phyloP scores from a whole-genome alignment of 257 asterid species.

The Solanum pennellii region DNA sequence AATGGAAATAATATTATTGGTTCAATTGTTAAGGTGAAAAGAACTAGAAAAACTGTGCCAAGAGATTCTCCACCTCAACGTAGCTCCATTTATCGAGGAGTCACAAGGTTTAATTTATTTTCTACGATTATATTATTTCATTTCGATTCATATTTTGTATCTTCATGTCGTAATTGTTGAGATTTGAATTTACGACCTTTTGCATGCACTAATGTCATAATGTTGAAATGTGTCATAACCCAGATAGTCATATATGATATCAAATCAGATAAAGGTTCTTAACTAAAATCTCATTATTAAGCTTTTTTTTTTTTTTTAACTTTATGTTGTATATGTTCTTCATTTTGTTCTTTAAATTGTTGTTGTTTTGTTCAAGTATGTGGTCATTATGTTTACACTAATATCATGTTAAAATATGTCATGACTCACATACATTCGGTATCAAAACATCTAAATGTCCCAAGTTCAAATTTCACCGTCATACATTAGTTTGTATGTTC shows the following conservation, averaged over 20 bases:
- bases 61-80: constrained; percentile 84
- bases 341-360: neutral
- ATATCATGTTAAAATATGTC: neutral
- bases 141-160: neutral
- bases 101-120: constrained; percentile 41
- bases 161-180: no score
- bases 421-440: accelerated
- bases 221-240: neutral
- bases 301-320: no score
- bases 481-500: neutral
- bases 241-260: accelerated
- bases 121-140: neutral
- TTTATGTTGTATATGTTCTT: neutral
- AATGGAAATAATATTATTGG: constrained; percentile 1
- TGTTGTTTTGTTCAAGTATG: neutral
- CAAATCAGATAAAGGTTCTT: accelerated
- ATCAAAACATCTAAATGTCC: no score
- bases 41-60: constrained; percentile 76
- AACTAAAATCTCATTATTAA: no score
- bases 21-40: constrained; percentile 35
- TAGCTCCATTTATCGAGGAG: constrained; percentile 73
- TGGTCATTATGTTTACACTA: neutral
- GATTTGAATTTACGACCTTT: neutral
- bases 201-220: neutral
- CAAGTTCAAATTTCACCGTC: accelerated